A percentile compares a stretch with the other conserved stretches of the same genome.
phyloP scores from a whole-genome alignment of 108 stramenopile genomes.

The Cyclotella atomus region DNA sequence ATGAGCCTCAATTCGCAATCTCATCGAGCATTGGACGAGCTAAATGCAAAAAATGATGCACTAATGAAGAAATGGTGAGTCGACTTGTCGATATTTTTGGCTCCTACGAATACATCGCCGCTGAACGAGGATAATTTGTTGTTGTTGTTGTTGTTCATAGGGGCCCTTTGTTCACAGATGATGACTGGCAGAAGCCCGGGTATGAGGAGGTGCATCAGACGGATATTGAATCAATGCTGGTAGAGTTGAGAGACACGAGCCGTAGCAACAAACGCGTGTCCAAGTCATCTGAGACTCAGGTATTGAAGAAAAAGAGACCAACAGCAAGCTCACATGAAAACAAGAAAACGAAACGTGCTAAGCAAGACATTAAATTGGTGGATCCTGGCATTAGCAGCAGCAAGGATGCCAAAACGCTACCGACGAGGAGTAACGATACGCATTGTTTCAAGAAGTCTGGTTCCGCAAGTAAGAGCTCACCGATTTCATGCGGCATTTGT shows the following conservation, averaged over 20 bases:
- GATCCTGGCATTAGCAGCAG: too few relatives aligned
- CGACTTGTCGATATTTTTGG: not conserved
- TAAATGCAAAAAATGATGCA: not conserved
- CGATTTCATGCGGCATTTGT: too few relatives aligned
- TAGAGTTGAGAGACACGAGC: not conserved
- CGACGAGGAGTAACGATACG: too few relatives aligned
- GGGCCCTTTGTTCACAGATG: not conserved
- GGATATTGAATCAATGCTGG: not conserved
- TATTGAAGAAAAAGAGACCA: too few relatives aligned
- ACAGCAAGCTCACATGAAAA: too few relatives aligned
- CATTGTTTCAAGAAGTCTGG: too few relatives aligned
- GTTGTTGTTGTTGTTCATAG: not conserved
- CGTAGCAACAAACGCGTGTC: too few relatives aligned
- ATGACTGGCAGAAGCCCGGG: not conserved
- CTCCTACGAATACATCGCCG: not conserved
- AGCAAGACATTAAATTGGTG: too few relatives aligned
- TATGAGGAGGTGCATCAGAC: not conserved
- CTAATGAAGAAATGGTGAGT: not conserved
- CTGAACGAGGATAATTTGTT: not conserved
- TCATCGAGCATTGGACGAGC: not conserved
- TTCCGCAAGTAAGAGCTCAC: too few relatives aligned
- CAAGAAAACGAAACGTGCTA: too few relatives aligned
- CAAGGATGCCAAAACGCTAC: too few relatives aligned
- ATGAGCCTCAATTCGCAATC: not conserved
- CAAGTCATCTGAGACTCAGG: too few relatives aligned